Conservation (phyloP, 2,329 filamentous ascomycete genomes). For the Ophiostoma ips region DNA sequence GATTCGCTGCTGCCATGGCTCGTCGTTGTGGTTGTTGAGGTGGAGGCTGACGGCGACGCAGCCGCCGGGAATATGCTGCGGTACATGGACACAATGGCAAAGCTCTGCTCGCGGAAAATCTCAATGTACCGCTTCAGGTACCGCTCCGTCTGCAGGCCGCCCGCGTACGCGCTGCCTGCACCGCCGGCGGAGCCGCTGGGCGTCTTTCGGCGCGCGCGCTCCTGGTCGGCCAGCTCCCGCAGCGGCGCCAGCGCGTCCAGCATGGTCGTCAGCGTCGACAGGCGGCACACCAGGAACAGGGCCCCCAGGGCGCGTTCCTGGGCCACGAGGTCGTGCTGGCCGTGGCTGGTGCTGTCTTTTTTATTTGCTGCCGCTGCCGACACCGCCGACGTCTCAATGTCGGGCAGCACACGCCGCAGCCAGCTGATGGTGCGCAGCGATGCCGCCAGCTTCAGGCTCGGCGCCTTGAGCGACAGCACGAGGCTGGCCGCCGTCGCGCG, state of each 20-base stretch:
- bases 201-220: conserved; percentile 37
- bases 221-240: conserved; percentile 78
- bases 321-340: not conserved
- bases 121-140: conserved; percentile 94
- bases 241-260: conserved; percentile 75
- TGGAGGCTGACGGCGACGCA: not conserved
- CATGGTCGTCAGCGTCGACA: conserved; percentile 65
- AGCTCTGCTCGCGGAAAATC: conserved; percentile 94
- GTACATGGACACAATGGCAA: conserved; percentile 89
- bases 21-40: conserved; percentile 2
- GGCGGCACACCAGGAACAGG: conserved; percentile 74
- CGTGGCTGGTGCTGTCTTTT: not conserved
- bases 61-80: conserved; percentile 65
- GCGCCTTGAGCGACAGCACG: conserved; percentile 60
- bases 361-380: conserved; percentile 7
- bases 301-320: conserved; percentile 60
- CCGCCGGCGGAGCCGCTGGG: conserved; percentile 13
- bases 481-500: conserved; percentile 77
- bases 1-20: not conserved
- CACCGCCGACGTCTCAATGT: conserved; percentile 32
- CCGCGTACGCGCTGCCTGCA: conserved; percentile 37
- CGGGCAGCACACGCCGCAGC: conserved; percentile 75
- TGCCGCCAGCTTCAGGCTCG: conserved; percentile 72
- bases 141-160: conserved; percentile 83
- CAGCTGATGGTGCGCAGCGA: conserved; percentile 86